Percentiles rank a stretch among this genome's conserved stretches.
These are phyloP conservation scores for Cicer bijugum DNA, from an alignment of 306 rosid species.

Conservation along the genomic window DNA sequence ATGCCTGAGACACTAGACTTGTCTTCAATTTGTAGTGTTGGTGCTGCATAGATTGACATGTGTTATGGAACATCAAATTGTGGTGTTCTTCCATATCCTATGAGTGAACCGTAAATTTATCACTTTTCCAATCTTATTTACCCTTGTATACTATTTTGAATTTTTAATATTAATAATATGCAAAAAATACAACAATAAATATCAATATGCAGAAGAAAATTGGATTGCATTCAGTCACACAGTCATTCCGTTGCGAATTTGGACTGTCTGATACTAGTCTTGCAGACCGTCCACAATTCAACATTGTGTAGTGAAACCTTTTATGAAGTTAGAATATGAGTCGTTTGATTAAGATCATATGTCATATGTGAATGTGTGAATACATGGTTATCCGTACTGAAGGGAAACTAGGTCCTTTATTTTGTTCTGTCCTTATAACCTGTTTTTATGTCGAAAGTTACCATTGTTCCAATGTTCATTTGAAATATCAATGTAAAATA, in stretches of 20 bases:
- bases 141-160: background rate
- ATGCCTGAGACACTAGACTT: too few relatives aligned
- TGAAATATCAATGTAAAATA: conserved; percentile 6
- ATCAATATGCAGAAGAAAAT: background rate
- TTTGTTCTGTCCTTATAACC: too few relatives aligned
- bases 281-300: background rate
- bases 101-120: background rate
- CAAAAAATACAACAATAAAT: background rate
- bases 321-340: background rate
- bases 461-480: too few relatives aligned
- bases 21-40: too few relatives aligned
- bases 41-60: too few relatives aligned
- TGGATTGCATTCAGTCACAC: background rate
- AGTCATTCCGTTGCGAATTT: background rate
- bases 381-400: background rate
- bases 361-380: background rate
- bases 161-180: background rate
- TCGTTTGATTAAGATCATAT: background rate
- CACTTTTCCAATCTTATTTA: background rate
- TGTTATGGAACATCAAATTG: background rate
- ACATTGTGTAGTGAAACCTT: background rate
- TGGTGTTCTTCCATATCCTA: background rate
- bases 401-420: background rate
- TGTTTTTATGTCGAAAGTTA: background rate
- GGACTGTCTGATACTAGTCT: background rate